Conservation (phyloP, 2,329 filamentous ascomycete genomes). For the Colletotrichum sp. region DNA sequence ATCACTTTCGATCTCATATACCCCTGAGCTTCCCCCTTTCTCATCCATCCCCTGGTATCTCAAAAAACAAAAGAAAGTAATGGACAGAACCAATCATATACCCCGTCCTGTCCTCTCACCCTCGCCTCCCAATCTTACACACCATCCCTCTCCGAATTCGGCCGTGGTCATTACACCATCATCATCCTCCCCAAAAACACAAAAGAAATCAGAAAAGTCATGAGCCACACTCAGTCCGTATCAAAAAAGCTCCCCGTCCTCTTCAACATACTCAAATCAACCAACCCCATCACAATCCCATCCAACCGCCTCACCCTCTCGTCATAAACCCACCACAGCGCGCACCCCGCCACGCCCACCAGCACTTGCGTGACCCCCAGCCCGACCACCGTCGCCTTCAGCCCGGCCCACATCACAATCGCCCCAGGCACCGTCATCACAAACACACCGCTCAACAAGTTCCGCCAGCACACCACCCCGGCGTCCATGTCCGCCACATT, state of each 20-base stretch:
- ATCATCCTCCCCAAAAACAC: not conserved
- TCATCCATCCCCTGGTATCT: not conserved
- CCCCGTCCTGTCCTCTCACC: not conserved
- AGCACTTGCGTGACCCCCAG: conserved; percentile 45
- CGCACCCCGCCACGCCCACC: conserved; percentile 36
- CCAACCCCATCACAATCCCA: conserved; percentile 50
- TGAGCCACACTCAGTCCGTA: conserved; percentile 29
- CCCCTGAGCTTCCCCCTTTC: not conserved
- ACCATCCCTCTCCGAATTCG: not conserved
- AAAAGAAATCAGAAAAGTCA: not conserved
- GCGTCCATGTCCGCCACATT: conserved; percentile 54
- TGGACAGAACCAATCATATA: not conserved
- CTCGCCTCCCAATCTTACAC: not conserved
- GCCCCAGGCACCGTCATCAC: conserved; percentile 45
- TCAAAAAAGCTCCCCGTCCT: conserved; percentile 52
- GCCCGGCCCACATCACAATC: conserved; percentile 32
- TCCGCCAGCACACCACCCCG: conserved; percentile 44
- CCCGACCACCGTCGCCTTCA: conserved; percentile 44
- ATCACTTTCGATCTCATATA: not conserved
- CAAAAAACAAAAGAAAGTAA: not conserved
- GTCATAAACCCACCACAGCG: conserved; percentile 46
- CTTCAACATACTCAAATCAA: conserved; percentile 49
- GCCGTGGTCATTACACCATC: not conserved
- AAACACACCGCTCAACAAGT: conserved; percentile 46
- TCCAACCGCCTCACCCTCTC: conserved; percentile 47